A percentile compares a stretch with the other conserved stretches of the same genome.
phyloP scores from a whole-genome alignment of 164 flowering plant genomes.

The Nymphaea thermarum region DNA sequence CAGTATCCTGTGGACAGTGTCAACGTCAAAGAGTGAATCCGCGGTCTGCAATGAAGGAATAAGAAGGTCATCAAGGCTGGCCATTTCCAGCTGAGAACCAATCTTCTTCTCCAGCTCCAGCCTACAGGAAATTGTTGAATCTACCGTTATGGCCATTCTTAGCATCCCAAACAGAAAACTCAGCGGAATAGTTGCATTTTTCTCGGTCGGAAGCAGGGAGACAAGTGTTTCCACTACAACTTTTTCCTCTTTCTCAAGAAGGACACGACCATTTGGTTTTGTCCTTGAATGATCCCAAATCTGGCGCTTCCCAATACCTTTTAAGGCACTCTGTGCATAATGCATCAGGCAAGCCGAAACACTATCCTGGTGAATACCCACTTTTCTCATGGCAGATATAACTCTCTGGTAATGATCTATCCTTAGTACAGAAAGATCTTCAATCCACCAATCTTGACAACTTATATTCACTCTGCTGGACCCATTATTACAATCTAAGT shows the following conservation, averaged over 20 bases:
- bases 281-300: constrained; percentile 37
- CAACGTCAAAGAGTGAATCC: constrained; percentile 52
- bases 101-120: constrained; percentile 60
- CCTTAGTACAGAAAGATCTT: constrained; percentile 41
- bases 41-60: constrained; percentile 42
- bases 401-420: constrained; percentile 43
- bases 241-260: constrained; percentile 28
- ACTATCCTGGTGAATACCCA: constrained; percentile 37
- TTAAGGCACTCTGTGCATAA: constrained; percentile 48
- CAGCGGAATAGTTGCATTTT: constrained; percentile 29
- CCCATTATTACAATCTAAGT: constrained; percentile 24
- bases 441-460: constrained; percentile 58
- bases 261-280: constrained; percentile 15
- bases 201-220: constrained; percentile 41
- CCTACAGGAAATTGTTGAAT: constrained; percentile 32
- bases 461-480: constrained; percentile 24
- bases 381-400: constrained; percentile 38
- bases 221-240: constrained; percentile 48
- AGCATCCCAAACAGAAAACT: constrained; percentile 60
- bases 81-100: constrained; percentile 45
- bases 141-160: constrained; percentile 37
- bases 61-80: constrained; percentile 55
- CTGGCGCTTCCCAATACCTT: constrained; percentile 41
- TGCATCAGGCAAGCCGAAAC: constrained; percentile 42
- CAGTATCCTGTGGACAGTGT: constrained; percentile 48